Evolutionary conservation across 1,284 basidiomycete species (phyloP).

Genomic region (Albatrellus sp.): DNA sequence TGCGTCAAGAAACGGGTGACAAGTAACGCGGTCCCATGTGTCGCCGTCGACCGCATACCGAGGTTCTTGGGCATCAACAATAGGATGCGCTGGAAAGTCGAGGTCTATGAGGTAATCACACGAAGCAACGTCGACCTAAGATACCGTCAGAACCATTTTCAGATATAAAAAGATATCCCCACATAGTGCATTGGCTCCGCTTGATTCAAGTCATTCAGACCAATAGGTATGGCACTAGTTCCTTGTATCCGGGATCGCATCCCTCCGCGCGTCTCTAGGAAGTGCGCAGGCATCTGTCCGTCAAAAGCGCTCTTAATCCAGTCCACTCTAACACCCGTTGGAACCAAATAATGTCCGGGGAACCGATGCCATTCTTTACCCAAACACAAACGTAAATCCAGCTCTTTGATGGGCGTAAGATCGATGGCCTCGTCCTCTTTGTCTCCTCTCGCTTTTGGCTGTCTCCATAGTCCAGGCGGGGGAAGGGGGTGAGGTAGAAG

Average conservation of each 20-base stretch:
- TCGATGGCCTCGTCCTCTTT: conserved; percentile 55
- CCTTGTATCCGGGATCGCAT: conserved; percentile 50
- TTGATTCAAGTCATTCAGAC: conserved; percentile 83
- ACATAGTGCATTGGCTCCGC: conserved; percentile 79
- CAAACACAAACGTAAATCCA: conserved; percentile 76
- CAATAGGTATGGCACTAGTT: conserved; percentile 49
- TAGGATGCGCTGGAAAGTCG: conserved; percentile 62
- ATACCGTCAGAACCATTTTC: conserved; percentile 1
- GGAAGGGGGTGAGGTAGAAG: conserved; percentile 35
- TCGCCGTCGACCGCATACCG: conserved; percentile 53
- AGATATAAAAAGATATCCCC: conserved; percentile 20
- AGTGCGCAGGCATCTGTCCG: conserved; percentile 83
- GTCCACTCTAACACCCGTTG: conserved; percentile 69
- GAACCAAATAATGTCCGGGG: conserved; percentile 83
- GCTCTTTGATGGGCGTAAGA: conserved; percentile 53
- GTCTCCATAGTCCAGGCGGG: conserved; percentile 17
- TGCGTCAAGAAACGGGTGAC: conserved; percentile 73
- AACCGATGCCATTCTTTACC: conserved; percentile 97
- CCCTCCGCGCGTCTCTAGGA: conserved; percentile 29
- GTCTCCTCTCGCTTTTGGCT: conserved; percentile 12
- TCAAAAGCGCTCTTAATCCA: conserved; percentile 87
- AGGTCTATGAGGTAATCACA: conserved; percentile 87
- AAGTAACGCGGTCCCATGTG: conserved; percentile 68
- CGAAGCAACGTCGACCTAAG: conserved; percentile 52
- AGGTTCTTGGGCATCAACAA: conserved; percentile 53